These are phyloP conservation scores for Zoysia pacifica DNA, from an alignment of 176 grass and related monocot genomes.

Conservation along the genomic window DNA sequence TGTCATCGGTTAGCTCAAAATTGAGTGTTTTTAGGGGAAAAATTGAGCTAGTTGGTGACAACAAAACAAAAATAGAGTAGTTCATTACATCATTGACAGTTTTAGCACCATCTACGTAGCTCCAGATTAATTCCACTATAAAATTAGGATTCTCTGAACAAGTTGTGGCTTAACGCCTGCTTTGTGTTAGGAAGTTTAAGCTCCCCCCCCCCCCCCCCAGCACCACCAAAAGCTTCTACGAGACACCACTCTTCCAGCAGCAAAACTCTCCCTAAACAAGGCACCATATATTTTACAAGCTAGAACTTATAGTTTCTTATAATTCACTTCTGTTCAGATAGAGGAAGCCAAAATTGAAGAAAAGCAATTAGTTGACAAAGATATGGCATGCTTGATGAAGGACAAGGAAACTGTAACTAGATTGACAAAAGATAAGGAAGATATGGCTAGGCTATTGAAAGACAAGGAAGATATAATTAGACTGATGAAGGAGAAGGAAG, in stretches of 20 bases:
- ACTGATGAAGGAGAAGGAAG: conserved; percentile 86
- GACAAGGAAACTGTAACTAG: conserved; percentile 49
- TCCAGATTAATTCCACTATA: neutral
- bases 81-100: neutral
- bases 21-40: too few species aligned
- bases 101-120: neutral
- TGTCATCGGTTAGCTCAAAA: too few species aligned
- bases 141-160: conserved; percentile 1
- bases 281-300: neutral
- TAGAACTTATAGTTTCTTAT: conserved; percentile 16
- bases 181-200: conserved; percentile 18
- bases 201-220: neutral
- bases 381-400: conserved; percentile 35
- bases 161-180: neutral
- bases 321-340: conserved; percentile 36
- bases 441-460: conserved; percentile 57
- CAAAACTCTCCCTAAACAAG: neutral
- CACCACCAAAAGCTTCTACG: neutral
- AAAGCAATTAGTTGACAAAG: conserved; percentile 26
- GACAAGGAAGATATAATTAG: conserved; percentile 72
- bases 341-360: conserved; percentile 42
- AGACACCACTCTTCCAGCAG: neutral
- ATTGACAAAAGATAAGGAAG: conserved; percentile 59
- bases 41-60: too few species aligned
- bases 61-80: too few species aligned